Evolutionary conservation across 108 stramenopile species (phyloP).

Genomic region (Tribonema minus): DNA sequence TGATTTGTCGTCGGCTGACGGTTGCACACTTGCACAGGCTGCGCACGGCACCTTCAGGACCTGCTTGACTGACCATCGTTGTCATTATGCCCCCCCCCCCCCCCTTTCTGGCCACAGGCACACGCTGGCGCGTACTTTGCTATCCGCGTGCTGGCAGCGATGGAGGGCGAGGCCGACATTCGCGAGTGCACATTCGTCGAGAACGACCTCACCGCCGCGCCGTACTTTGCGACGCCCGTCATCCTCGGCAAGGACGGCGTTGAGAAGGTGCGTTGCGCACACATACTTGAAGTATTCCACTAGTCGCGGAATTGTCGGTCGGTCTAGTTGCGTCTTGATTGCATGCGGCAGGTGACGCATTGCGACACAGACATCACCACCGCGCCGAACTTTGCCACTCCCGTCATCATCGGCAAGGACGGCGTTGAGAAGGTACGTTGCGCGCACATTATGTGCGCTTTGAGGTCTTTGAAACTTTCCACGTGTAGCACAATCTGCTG

Average conservation of each 20-base stretch:
- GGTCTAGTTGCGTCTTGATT: too few species aligned
- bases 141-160: conserved; percentile 81
- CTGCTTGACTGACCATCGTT: too few species aligned
- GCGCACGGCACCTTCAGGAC: too few species aligned
- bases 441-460: too few species aligned
- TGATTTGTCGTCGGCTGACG: too few species aligned
- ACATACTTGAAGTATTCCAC: too few species aligned
- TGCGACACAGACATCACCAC: conserved; percentile 81
- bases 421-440: conserved; percentile 93
- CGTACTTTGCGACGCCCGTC: conserved; percentile 89
- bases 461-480: too few species aligned
- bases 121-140: conserved; percentile 93
- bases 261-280: too few species aligned
- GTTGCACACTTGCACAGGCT: too few species aligned
- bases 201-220: conserved; percentile 72
- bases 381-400: conserved; percentile 88
- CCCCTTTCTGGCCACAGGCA: conserved; percentile 43
- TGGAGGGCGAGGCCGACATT: conserved; percentile 77
- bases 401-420: conserved; percentile 78
- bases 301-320: too few species aligned
- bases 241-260: conserved; percentile 89
- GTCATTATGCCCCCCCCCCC: background rate
- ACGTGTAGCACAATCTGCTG: too few species aligned
- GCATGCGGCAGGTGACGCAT: conserved; percentile 83
- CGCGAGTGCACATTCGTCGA: conserved; percentile 93